Conservation (phyloP, 192 early-diverging fungal genomes). For the Backusella tuberculispora region DNA sequence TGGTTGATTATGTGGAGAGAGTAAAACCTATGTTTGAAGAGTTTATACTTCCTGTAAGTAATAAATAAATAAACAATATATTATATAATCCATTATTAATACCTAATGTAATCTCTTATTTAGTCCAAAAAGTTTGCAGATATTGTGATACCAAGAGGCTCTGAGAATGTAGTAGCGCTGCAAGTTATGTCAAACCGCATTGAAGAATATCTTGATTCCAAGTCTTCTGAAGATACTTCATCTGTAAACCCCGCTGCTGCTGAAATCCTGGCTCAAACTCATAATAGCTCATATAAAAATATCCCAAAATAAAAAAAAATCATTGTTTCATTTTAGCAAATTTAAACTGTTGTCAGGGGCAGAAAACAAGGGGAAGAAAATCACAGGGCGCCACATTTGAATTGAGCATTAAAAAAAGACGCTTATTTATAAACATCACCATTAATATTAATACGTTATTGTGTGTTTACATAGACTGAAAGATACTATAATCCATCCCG, state of each 20-base stretch:
- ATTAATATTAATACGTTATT: no score
- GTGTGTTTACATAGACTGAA: no score
- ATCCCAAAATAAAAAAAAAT: constrained; percentile 19
- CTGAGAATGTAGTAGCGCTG: constrained; percentile 64
- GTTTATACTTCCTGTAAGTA: constrained; percentile 74
- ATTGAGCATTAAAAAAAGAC: no score
- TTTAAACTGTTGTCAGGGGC: no score
- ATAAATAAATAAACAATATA: not conserved
- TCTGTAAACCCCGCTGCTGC: constrained; percentile 2
- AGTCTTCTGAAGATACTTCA: constrained; percentile 7
- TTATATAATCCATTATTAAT: not conserved
- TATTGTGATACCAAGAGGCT: constrained; percentile 73
- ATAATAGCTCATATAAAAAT: constrained; percentile 20
- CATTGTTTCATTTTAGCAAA: not conserved
- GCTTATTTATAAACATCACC: no score
- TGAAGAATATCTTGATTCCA: constrained; percentile 22
- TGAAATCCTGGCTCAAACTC: constrained; percentile 11
- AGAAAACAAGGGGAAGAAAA: no score
- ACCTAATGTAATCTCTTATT: not conserved
- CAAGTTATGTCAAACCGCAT: constrained; percentile 61
- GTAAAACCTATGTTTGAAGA: constrained; percentile 91
- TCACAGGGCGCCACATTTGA: no score
- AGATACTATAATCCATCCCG: no score
- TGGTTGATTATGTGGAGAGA: constrained; percentile 72
- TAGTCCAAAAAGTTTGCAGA: constrained; percentile 78